A percentile compares a stretch with the other conserved stretches of the same genome.
phyloP scores from a whole-genome alignment of 23 red algal species.

The Gracilaria caudata region DNA sequence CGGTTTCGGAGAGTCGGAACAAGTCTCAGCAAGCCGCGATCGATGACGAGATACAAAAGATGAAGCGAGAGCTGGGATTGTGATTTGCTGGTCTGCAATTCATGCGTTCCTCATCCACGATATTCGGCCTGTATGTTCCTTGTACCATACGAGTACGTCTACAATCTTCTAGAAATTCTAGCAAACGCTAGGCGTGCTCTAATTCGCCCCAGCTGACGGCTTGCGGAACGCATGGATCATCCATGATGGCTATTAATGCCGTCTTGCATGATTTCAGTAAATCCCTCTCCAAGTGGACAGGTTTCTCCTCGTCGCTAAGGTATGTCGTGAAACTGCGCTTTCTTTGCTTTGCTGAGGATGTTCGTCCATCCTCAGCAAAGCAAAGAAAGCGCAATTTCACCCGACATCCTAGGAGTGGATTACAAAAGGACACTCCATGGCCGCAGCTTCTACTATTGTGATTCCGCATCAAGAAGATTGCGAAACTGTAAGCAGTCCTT shows the following conservation, averaged over 20 bases:
- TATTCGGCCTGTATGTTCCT: not conserved
- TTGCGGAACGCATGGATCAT: not conserved
- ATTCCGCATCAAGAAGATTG: no score
- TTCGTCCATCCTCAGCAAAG: no score
- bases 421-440: constrained; percentile 44
- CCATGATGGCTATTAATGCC: not conserved
- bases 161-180: not conserved
- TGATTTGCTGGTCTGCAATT: not conserved
- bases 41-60: constrained; percentile 82
- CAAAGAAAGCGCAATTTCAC: no score
- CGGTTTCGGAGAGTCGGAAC: not conserved
- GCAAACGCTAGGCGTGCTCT: not conserved
- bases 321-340: not conserved
- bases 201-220: not conserved
- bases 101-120: not conserved
- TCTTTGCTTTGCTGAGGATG: not conserved
- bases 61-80: constrained; percentile 88
- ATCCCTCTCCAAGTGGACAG: not conserved
- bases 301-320: not conserved
- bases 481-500: no score
- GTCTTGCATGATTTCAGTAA: not conserved
- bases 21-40: constrained; percentile 46
- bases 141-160: not conserved
- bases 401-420: constrained; percentile 37
- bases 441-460: constrained; percentile 56